Percentiles rank a stretch among this genome's conserved stretches.
These are phyloP conservation scores for Papiliotrema fonsecae DNA, from an alignment of 1,284 basidiomycete genomes.

Conservation along the genomic window DNA sequence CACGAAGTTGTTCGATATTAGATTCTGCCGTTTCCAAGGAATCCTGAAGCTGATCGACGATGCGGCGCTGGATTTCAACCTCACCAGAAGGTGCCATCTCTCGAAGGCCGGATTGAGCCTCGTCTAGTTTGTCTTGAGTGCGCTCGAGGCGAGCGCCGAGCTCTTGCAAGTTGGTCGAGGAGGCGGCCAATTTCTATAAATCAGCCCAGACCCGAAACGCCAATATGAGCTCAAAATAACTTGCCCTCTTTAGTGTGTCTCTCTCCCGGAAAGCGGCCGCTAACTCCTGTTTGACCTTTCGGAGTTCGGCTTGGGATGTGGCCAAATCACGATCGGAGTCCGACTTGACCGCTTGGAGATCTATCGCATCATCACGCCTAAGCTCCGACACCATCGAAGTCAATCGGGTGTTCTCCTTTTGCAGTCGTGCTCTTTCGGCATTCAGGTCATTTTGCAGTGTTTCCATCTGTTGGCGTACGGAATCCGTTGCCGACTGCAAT, in stretches of 20 bases:
- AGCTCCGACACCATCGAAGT: conserved; percentile 24
- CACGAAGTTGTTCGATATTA: conserved; percentile 11
- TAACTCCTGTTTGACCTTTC: neutral
- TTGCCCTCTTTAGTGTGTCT: no score
- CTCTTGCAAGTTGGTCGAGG: conserved; percentile 7
- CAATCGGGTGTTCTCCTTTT: conserved; percentile 27
- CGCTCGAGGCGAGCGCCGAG: conserved; percentile 18
- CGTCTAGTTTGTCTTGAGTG: conserved; percentile 12
- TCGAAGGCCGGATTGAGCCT: conserved; percentile 8
- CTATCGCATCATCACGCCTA: conserved; percentile 4
- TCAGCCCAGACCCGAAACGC: neutral
- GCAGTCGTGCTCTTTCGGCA: conserved; percentile 26
- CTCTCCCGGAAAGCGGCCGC: neutral
- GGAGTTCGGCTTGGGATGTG: neutral
- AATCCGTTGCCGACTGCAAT: conserved; percentile 23
- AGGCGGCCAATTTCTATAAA: conserved; percentile 9
- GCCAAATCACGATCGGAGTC: neutral
- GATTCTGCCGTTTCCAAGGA: conserved; percentile 12
- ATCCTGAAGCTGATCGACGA: conserved; percentile 4
- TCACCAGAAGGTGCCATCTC: neutral
- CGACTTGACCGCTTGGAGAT: conserved; percentile 1
- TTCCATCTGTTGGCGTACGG: conserved; percentile 31
- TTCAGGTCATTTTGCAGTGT: conserved; percentile 23
- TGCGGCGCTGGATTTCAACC: neutral
- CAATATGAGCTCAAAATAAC: no score